These are phyloP conservation scores for Beauveria varroae DNA, from an alignment of 2,329 filamentous ascomycete species.

Conservation along the genomic window DNA sequence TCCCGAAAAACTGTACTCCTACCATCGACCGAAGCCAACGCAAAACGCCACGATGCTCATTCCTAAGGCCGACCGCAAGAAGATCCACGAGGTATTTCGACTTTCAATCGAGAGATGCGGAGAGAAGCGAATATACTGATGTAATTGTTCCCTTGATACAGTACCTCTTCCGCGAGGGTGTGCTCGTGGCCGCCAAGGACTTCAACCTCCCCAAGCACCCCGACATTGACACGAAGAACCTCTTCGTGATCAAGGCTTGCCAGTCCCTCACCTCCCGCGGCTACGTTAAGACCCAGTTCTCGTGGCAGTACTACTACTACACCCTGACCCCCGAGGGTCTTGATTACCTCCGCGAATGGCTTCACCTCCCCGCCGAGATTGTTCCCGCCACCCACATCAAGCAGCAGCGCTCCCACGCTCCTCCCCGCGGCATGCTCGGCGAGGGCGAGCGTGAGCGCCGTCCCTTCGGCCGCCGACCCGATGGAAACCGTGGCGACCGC, in stretches of 20 bases:
- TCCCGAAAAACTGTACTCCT: slow-evolving; percentile 32
- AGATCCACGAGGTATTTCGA: slow-evolving; percentile 76
- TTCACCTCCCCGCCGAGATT: slow-evolving; percentile 98
- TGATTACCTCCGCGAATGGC: slow-evolving; percentile 99
- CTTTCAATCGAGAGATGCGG: not conserved
- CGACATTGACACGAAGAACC: slow-evolving; percentile 99
- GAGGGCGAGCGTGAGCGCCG: slow-evolving; percentile 75
- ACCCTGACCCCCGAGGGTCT: slow-evolving; percentile 98
- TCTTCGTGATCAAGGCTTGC: slow-evolving; percentile 97
- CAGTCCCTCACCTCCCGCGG: slow-evolving; percentile 97
- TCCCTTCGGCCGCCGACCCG: slow-evolving; percentile 55
- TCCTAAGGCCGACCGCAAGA: slow-evolving; percentile 99
- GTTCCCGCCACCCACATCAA: slow-evolving; percentile 99
- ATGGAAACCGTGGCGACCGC: slow-evolving; percentile 67
- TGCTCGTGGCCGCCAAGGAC: slow-evolving; percentile 98
- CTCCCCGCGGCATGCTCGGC: slow-evolving; percentile 97
- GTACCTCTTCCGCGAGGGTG: slow-evolving; percentile 93
- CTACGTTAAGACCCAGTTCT: slow-evolving; percentile 99
- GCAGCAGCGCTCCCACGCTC: slow-evolving; percentile 97
- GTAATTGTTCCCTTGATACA: slow-evolving; percentile 27
- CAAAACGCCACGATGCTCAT: slow-evolving; percentile 78
- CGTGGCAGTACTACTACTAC: slow-evolving; percentile 99
- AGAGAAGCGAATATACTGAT: slow-evolving; percentile 12
- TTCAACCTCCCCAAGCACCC: slow-evolving; percentile 96
- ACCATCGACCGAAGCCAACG: slow-evolving; percentile 43